Conservation (phyloP, 305 asterid species). For the Fraxinus albicans region DNA sequence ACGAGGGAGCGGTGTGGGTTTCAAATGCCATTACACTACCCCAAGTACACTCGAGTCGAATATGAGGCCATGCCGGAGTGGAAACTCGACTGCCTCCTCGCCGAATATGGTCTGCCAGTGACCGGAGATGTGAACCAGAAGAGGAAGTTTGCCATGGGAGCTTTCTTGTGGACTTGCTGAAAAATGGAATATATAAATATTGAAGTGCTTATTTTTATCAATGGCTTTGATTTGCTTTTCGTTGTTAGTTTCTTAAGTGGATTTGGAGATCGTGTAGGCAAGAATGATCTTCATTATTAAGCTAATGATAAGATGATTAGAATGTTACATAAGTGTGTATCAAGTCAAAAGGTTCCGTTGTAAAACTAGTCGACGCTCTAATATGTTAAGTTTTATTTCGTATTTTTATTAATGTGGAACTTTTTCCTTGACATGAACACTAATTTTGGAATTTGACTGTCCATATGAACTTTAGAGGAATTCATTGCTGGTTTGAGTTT, state of each 20-base stretch:
- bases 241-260: neutral
- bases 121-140: conserved; percentile 56
- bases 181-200: neutral
- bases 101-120: conserved; percentile 51
- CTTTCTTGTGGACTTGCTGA: conserved; percentile 61
- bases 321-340: neutral
- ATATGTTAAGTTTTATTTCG: too few species aligned
- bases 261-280: neutral
- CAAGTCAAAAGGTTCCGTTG: neutral
- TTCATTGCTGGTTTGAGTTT: too few species aligned
- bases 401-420: too few species aligned
- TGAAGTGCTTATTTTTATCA: neutral
- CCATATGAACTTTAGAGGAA: neutral
- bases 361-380: neutral
- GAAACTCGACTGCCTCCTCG: conserved; percentile 58
- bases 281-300: neutral
- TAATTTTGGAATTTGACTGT: neutral
- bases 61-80: conserved; percentile 73
- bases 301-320: neutral
- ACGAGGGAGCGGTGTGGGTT: conserved; percentile 35
- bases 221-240: neutral
- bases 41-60: conserved; percentile 58
- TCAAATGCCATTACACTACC: conserved; percentile 80
- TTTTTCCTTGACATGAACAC: neutral
- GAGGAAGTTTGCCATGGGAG: conserved; percentile 77